Evolutionary conservation across 2,329 filamentous ascomycete genomes (phyloP), one percentile per base, ranked within the genome.

Genomic region (Teratosphaeria gauchensis): DNA sequence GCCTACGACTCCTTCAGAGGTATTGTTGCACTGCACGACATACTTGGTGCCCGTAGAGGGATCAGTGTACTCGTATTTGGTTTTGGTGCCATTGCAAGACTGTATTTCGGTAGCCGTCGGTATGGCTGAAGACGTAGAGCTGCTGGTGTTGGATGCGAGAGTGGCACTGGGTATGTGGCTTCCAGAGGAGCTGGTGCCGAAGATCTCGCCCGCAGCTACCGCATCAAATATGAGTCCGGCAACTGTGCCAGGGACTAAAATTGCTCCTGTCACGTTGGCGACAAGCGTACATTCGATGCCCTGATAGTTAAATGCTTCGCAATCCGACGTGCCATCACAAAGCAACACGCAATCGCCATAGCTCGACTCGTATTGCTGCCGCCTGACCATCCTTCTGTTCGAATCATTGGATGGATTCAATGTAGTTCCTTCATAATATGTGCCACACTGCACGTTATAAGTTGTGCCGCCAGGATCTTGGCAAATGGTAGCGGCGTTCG

Each of bases 21-120:
- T 46, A 7, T 56, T 19, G 32, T 56, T 56, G 54, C 54, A 56
- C 19, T 56, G 54, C 24, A 56, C 54, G 21, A 56, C 54, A 35
- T 56, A 56, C 12, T 5, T 12, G 14, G 31, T 42, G 21, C 54
- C 54, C 16, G 54, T 56, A 21, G 54, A 42, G 38, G 54, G 54
- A 19, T 56, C 54, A 28, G 54, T 56, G 54, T 56, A 56, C 19
- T 21, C 9, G 35, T 38, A 56, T 21, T 56, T 9, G 31, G 33
- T 24, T 3, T 31, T 35, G 9, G 31, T 38, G 28, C 24, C 21
- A 14, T 46, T 56, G 54, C 54, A 56, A 30, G 54, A 56, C 19
- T 32, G 35, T 56, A 56, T 56, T 9, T n/a, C 9, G 19, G 54
- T 42, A 31, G 54, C 54, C 19, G 54, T 55, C 5, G 51, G 56